Conservation (phyloP, 306 rosid species). For the Pueraria montana region DNA sequence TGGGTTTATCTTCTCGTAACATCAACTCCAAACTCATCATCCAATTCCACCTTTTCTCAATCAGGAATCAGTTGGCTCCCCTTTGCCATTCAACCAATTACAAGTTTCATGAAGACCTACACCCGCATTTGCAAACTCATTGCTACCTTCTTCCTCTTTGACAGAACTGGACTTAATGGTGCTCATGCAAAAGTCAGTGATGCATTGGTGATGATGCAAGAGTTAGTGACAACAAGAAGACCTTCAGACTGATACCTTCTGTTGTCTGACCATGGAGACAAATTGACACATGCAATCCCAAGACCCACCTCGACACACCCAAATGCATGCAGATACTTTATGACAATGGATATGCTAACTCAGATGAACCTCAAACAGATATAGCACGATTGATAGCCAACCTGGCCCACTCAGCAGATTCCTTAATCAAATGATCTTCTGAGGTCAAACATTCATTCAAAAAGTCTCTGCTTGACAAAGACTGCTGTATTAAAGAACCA, state of each 20-base stretch:
- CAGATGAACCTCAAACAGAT: constrained; percentile 75
- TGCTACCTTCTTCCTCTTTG: constrained; percentile 66
- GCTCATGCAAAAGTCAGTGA: constrained; percentile 87
- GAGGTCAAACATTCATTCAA: constrained; percentile 90
- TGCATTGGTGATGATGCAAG: constrained; percentile 85
- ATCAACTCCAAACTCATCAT: constrained; percentile 43
- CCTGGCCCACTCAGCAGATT: constrained; percentile 98
- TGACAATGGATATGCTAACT: constrained; percentile 54
- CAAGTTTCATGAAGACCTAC: constrained; percentile 46
- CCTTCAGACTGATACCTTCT: constrained; percentile 60
- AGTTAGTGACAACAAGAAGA: constrained; percentile 88
- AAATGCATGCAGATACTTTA: constrained; percentile 86
- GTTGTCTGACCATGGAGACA: constrained; percentile 74
- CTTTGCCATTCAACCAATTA: constrained; percentile 47
- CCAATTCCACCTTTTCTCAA: constrained; percentile 34
- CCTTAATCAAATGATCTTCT: constrained; percentile 84
- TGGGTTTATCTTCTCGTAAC: constrained; percentile 26
- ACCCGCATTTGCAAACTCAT: constrained; percentile 55
- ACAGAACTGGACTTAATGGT: constrained; percentile 61
- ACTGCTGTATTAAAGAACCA: constrained; percentile 89
- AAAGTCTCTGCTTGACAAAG: constrained; percentile 88
- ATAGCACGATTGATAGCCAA: constrained; percentile 90
- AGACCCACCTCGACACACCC: constrained; percentile 67
- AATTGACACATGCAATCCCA: constrained; percentile 79
- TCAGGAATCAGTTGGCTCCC: constrained; percentile 47